Base-by-base conservation (phyloP, 352 stramenopile genomes). In the Pythium dissimile region DNA sequence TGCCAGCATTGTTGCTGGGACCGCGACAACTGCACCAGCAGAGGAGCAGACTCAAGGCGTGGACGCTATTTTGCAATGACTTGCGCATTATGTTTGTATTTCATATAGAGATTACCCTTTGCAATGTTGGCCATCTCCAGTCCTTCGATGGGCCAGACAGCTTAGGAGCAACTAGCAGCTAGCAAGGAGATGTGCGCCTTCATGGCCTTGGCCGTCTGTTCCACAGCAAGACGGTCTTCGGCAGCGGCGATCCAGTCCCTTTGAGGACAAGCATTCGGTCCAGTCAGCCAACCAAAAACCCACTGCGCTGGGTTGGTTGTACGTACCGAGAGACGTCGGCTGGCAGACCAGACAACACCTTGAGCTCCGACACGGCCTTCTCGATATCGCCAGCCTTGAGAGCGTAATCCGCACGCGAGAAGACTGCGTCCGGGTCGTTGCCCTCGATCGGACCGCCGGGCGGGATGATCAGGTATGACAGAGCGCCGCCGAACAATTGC, bases 341-440 rank as follows among this genome's bases (percentile, higher is more conserved):
- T 31, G 84, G 79, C 5, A 90, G 54, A 24, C 84, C 84, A 20
- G 75, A 75, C 11, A 94, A 56, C 24, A 52, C 60, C 55, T 92
- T 86, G 59, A 94, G 77, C 62, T 94, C 84, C 20, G 44, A 47
- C 34, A 94, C 67, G 0, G 84, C 77, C 43, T 73, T 73, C 54
- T 94, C 80, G 32, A 94, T 84, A 47, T 94, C 81, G 31, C 84
- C 84, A 7, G 75, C 79, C 59, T 88, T 88, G n/a, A 94, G 62
- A 30, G 84, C 84, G 37, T 89, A 94, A 46, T 94, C 84, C 23
- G 84, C 84, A 31, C 84, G 84, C 34, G 84, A 94, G 42, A 91
- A 77, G 12, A 94, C 63, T 4, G 84, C 84, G 32, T 94, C 84
- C 27, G 81, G 75, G 54, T 88, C 81, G 10, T 55, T 67, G 30